Conservation (phyloP, 805 yeast genomes). For the Diddensiella santjacobensis region DNA sequence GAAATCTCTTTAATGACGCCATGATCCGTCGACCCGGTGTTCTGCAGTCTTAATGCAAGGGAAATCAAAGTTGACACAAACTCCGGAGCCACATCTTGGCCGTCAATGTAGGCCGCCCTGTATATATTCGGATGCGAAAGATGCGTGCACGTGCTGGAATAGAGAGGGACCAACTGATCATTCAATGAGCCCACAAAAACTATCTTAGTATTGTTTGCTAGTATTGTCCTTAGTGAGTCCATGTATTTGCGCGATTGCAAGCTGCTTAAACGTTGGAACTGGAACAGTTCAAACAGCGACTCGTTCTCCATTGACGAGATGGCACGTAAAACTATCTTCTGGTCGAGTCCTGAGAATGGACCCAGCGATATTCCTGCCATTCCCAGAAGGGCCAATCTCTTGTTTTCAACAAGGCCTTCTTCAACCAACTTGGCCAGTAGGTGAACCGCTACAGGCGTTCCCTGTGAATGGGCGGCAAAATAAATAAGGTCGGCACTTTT, state of each 20-base stretch:
- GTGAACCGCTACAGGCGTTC: constrained; percentile 85
- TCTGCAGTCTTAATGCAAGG: constrained; percentile 67
- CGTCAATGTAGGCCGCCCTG: constrained; percentile 86
- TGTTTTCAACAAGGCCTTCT: constrained; percentile 43
- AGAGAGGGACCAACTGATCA: constrained; percentile 91
- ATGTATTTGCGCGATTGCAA: constrained; percentile 67
- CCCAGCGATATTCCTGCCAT: constrained; percentile 98
- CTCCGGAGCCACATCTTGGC: constrained; percentile 65
- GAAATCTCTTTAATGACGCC: constrained; percentile 84
- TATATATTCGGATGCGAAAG: constrained; percentile 85
- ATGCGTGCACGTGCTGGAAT: constrained; percentile 80
- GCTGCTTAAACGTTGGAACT: constrained; percentile 74
- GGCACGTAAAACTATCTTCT: constrained; percentile 76
- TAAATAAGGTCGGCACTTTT: constrained; percentile 74
- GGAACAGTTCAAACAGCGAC: constrained; percentile 80
- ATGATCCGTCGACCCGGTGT: constrained; percentile 78
- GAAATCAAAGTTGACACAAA: constrained; percentile 74
- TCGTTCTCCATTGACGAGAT: constrained; percentile 88
- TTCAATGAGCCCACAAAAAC: constrained; percentile 85
- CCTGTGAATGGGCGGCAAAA: constrained; percentile 94
- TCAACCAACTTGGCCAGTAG: constrained; percentile 70
- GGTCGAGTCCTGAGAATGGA: constrained; percentile 88
- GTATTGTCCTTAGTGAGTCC: constrained; percentile 59
- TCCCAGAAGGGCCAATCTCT: constrained; percentile 67
- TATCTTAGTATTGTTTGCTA: constrained; percentile 69